A percentile compares a stretch with the other conserved stretches of the same genome.
These are phyloP conservation scores for Suhomyces vadensis DNA, from an alignment of 805 yeast genomes.

Conservation along the genomic window DNA sequence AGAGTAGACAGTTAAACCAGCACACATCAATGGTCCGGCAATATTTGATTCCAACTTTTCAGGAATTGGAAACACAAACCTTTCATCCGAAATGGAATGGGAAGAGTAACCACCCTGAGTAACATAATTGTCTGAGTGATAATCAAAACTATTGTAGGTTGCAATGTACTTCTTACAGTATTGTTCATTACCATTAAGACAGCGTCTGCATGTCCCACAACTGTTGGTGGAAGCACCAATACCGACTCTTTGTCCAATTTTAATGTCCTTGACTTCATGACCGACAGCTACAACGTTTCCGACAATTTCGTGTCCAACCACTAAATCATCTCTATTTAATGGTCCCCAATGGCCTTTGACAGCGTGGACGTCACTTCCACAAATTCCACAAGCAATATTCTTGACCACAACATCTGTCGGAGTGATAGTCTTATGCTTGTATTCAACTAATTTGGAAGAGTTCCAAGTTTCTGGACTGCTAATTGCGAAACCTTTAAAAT, in stretches of 20 bases:
- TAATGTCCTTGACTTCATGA: constrained; percentile 47
- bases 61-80: constrained; percentile 66
- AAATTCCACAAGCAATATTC: constrained; percentile 40
- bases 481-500: constrained; percentile 63
- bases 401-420: constrained; percentile 20
- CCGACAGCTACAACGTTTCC: constrained; percentile 56
- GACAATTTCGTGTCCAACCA: constrained; percentile 50
- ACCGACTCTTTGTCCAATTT: constrained; percentile 76
- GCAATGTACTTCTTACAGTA: constrained; percentile 34
- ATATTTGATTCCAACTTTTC: constrained; percentile 42
- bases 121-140: constrained; percentile 45
- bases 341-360: constrained; percentile 54
- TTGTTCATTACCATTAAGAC: constrained; percentile 26
- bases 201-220: constrained; percentile 43
- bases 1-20: constrained; percentile 71
- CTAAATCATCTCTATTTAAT: constrained; percentile 30
- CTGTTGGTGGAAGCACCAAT: constrained; percentile 70
- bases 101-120: constrained; percentile 70
- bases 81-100: constrained; percentile 62
- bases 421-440: constrained; percentile 43
- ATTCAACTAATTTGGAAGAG: constrained; percentile 52
- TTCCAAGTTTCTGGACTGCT: constrained; percentile 52
- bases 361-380: constrained; percentile 61
- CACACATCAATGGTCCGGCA: constrained; percentile 77
- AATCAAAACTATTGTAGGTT: constrained; percentile 26